Conservation (phyloP, 169 alveolate species). For the Cryptosporidium bovis region DNA sequence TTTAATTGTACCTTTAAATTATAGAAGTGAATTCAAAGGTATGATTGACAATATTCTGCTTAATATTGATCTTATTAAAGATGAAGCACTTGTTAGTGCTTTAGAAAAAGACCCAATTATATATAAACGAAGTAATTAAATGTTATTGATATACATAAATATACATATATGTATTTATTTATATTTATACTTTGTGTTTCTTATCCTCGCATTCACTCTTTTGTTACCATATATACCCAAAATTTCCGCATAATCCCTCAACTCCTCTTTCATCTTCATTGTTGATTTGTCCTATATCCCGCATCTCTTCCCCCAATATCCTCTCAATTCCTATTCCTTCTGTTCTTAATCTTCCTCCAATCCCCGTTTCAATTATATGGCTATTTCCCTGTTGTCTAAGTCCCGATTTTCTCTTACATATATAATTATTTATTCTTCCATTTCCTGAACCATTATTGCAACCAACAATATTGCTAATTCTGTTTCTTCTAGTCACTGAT, state of each 20-base stretch:
- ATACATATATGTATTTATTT: no score
- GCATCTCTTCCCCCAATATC: background rate
- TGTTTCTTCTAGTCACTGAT: background rate
- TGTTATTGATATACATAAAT: no score
- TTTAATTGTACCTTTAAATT: slow-evolving; percentile 4
- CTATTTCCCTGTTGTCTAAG: no score
- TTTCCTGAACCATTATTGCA: background rate
- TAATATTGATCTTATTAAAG: background rate
- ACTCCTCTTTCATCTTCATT: no score
- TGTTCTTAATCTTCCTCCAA: background rate
- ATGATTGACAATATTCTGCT: slow-evolving; percentile 13
- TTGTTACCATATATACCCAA: no score
- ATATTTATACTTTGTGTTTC: background rate
- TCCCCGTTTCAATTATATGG: no score
- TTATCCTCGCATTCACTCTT: background rate
- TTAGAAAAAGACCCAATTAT: background rate
- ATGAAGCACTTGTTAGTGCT: slow-evolving; percentile 49
- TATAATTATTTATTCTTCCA: background rate
- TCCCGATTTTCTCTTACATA: background rate
- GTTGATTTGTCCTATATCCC: background rate
- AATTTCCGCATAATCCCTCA: no score
- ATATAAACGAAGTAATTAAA: no score
- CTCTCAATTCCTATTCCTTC: background rate
- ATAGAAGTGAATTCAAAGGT: slow-evolving; percentile 2
- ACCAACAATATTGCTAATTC: background rate